These are phyloP conservation scores for Gossypium trilobum DNA, from an alignment of 441 rosid genomes.

Conservation along the genomic window DNA sequence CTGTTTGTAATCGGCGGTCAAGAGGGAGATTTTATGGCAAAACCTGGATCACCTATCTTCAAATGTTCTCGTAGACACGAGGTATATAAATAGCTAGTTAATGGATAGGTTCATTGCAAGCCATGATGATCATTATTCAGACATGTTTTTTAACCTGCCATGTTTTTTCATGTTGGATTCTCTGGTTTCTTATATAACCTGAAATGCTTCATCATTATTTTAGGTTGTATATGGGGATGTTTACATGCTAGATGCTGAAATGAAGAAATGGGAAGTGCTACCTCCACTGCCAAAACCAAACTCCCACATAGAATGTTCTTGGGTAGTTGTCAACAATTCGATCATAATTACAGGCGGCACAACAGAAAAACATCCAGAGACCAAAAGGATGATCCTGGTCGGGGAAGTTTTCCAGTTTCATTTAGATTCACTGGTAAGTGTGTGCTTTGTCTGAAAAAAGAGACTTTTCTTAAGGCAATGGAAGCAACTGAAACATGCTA, in stretches of 20 bases:
- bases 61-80: slow-evolving; percentile 81
- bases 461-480: neutral
- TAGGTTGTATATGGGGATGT: slow-evolving; percentile 72
- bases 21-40: slow-evolving; percentile 91
- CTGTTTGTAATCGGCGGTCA: slow-evolving; percentile 78
- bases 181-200: neutral
- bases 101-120: neutral
- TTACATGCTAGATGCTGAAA: slow-evolving; percentile 64
- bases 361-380: slow-evolving; percentile 72
- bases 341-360: slow-evolving; percentile 70
- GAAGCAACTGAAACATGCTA: neutral
- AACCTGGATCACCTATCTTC: slow-evolving; percentile 82
- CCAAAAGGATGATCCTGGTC: slow-evolving; percentile 66
- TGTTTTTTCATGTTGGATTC: neutral
- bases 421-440: slow-evolving; percentile 48
- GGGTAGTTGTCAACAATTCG: slow-evolving; percentile 68
- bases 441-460: neutral
- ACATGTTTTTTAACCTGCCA: neutral
- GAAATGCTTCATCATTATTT: slow-evolving; percentile 9
- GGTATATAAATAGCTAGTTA: slow-evolving; percentile 27
- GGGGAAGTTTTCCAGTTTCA: slow-evolving; percentile 69
- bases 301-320: slow-evolving; percentile 79
- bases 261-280: slow-evolving; percentile 59
- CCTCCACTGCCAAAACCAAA: slow-evolving; percentile 72
- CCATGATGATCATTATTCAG: slow-evolving; percentile 1